phyloP scores from a whole-genome alignment of 2,329 filamentous ascomycete genomes.

The Aspergillus ruber region DNA sequence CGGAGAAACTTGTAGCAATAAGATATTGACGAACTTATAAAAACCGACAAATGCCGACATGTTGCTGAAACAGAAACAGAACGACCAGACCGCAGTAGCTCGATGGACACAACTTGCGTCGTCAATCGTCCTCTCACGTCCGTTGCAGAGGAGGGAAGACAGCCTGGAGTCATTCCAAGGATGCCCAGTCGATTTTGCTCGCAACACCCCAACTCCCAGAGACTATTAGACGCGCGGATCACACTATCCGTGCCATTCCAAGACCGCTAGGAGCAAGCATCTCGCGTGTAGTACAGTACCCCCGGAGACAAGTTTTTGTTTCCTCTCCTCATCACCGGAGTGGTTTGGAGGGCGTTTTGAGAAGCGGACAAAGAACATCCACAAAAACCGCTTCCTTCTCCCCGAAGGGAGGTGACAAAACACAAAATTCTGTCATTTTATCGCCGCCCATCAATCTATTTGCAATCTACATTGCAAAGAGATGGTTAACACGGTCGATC shows the following conservation, averaged over 20 bases:
- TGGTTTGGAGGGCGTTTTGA: conserved; percentile 56
- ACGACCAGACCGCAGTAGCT: conserved; percentile 5
- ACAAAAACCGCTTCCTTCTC: conserved; percentile 73
- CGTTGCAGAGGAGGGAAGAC: conserved; percentile 6
- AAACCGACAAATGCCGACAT: not conserved
- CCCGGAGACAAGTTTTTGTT: conserved; percentile 92
- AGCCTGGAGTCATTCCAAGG: conserved; percentile 4
- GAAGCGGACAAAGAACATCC: conserved; percentile 89
- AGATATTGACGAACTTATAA: not conserved
- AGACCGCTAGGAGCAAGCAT: conserved; percentile 41
- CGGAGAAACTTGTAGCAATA: not conserved
- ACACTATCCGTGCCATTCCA: conserved; percentile 7
- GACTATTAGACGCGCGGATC: not conserved
- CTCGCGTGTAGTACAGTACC: conserved; percentile 74
- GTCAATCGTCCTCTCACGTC: conserved; percentile 7
- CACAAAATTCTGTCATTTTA: conserved; percentile 21
- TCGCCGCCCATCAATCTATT: conserved; percentile 55
- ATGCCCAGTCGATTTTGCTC: conserved; percentile 7
- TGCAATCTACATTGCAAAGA: conserved; percentile 48
- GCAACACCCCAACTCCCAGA: conserved; percentile 19
- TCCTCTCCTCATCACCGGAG: conserved; percentile 56
- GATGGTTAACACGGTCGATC: conserved; percentile 64
- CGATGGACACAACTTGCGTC: conserved; percentile 10
- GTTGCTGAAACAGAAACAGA: conserved; percentile 10
- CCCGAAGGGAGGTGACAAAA: conserved; percentile 28